These are phyloP conservation scores for Potentilla sterilis DNA, from an alignment of 306 rosid species.

Conservation along the genomic window DNA sequence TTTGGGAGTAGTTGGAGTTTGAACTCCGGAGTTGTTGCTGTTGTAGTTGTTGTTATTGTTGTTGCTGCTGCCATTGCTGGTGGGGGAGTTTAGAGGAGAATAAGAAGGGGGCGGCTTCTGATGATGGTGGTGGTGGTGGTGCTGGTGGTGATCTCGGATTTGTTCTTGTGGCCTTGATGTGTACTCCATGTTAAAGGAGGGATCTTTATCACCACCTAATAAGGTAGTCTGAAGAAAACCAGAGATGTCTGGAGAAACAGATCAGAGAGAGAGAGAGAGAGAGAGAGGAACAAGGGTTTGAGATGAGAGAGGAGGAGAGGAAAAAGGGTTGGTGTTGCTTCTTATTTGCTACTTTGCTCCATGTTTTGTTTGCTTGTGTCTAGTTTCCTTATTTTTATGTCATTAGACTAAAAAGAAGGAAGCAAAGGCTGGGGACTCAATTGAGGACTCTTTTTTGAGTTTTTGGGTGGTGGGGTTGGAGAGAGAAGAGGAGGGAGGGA, in stretches of 20 bases:
- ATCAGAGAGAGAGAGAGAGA: neutral
- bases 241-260: slow-evolving; percentile 5
- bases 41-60: slow-evolving; percentile 35
- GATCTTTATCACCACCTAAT: slow-evolving; percentile 18
- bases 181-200: slow-evolving; percentile 58
- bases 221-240: neutral
- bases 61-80: slow-evolving; percentile 48
- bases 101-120: slow-evolving; percentile 40
- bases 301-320: neutral
- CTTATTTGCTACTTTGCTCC: slow-evolving; percentile 33
- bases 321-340: slow-evolving; percentile 19
- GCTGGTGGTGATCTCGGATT: neutral
- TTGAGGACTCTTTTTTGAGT: slow-evolving; percentile 7
- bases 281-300: slow-evolving; percentile 45
- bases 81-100: slow-evolving; percentile 60
- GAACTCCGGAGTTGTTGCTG: slow-evolving; percentile 42
- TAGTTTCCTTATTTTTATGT: neutral
- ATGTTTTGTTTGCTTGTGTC: slow-evolving; percentile 41
- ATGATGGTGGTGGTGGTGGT: neutral
- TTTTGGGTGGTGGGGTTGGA: slow-evolving; percentile 7
- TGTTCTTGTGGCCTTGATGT: slow-evolving; percentile 50
- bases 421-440: neutral
- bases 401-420: neutral
- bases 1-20: slow-evolving; percentile 55
- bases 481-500: neutral